Percentiles rank a stretch among this genome's conserved stretches.
phyloP scores from a whole-genome alignment of 1,139 yeast genomes.

The Pichia sp. region DNA sequence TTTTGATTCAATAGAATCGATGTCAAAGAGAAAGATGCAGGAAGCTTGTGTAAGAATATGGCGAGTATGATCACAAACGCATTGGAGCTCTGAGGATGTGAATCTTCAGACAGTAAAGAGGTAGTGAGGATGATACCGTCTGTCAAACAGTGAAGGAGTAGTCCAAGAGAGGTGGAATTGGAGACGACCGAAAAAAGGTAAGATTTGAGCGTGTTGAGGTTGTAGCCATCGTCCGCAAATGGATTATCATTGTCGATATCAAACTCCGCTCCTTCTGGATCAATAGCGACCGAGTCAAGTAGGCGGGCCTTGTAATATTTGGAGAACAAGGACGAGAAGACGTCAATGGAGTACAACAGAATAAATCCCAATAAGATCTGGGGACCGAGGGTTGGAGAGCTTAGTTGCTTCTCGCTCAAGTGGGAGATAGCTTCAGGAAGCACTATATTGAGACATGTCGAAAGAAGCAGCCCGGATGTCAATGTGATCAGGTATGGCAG shows the following conservation, averaged over 20 bases:
- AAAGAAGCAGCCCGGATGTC: slow-evolving; percentile 18
- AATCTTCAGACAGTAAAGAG: slow-evolving; percentile 23
- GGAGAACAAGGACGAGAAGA: slow-evolving; percentile 7
- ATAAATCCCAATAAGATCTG: slow-evolving; percentile 18
- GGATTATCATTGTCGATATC: not conserved
- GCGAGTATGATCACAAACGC: slow-evolving; percentile 51
- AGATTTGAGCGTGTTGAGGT: slow-evolving; percentile 1
- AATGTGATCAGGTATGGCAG: slow-evolving; percentile 10
- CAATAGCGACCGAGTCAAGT: not conserved
- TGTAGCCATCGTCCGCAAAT: not conserved
- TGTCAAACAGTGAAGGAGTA: slow-evolving; percentile 62
- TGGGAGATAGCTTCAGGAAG: slow-evolving; percentile 18
- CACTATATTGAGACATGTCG: slow-evolving; percentile 17
- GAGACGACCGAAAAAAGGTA: slow-evolving; percentile 23
- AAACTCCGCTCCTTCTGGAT: not conserved
- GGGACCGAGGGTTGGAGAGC: slow-evolving; percentile 14
- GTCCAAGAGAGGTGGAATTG: slow-evolving; percentile 52
- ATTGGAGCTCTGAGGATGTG: slow-evolving; percentile 23
- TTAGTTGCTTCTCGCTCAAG: slow-evolving; percentile 2
- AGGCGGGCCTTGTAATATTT: not conserved
- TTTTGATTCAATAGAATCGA: slow-evolving; percentile 47
- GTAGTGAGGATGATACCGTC: slow-evolving; percentile 77
- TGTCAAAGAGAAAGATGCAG: slow-evolving; percentile 68
- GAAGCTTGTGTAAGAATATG: slow-evolving; percentile 67
- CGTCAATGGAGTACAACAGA: slow-evolving; percentile 12